Evolutionary conservation across 306 rosid species (phyloP).

Genomic region (Cucumis cinereus): DNA sequence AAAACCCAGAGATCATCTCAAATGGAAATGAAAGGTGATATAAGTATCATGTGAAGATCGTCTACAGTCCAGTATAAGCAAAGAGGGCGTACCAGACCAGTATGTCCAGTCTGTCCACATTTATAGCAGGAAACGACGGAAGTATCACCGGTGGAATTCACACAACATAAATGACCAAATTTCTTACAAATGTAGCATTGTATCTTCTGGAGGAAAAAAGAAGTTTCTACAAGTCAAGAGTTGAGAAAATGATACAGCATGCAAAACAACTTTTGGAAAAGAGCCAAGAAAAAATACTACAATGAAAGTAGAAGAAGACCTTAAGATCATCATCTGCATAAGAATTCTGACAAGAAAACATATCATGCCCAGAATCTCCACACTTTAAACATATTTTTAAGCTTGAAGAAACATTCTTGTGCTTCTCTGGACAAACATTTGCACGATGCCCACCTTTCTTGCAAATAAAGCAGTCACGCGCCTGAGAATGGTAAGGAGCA

Average conservation of each 20-base stretch:
- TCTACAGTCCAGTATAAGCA: not conserved
- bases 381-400: slow-evolving; percentile 62
- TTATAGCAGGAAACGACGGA: slow-evolving; percentile 65
- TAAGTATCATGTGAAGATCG: not conserved
- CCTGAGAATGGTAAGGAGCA: slow-evolving; percentile 23
- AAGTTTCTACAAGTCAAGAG: not conserved
- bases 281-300: slow-evolving; percentile 2
- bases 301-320: slow-evolving; percentile 29
- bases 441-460: slow-evolving; percentile 73
- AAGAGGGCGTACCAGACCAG: slow-evolving; percentile 71
- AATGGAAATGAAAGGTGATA: not conserved
- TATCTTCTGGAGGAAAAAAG: slow-evolving; percentile 36
- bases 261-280: not conserved
- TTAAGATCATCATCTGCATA: slow-evolving; percentile 59
- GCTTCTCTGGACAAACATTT: slow-evolving; percentile 77
- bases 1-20: not conserved
- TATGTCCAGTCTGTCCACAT: slow-evolving; percentile 78
- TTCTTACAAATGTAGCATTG: slow-evolving; percentile 68
- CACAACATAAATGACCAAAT: slow-evolving; percentile 84
- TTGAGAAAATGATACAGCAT: not conserved
- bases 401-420: slow-evolving; percentile 15
- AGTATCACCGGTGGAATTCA: slow-evolving; percentile 17
- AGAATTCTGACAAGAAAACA: slow-evolving; percentile 54
- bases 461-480: slow-evolving; percentile 61
- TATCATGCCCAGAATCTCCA: slow-evolving; percentile 80